Evolutionary conservation across 1,284 basidiomycete species (phyloP).

Genomic region (Heterobasidion irregulare): DNA sequence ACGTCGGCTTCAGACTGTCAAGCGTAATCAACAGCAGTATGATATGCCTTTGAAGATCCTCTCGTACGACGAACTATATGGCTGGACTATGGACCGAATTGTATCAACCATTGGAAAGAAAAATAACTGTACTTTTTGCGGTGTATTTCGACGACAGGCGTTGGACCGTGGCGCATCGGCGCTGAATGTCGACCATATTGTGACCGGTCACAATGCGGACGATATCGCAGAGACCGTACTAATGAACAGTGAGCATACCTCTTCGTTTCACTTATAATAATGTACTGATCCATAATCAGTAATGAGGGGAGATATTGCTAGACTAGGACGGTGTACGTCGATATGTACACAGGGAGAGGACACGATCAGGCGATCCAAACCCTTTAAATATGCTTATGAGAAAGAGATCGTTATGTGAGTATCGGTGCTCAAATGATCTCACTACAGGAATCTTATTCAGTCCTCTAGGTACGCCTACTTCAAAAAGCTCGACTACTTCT

Average conservation of each 20-base stretch:
- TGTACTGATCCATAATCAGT: conserved; percentile 41
- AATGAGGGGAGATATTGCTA: conserved; percentile 94
- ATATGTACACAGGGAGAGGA: conserved; percentile 93
- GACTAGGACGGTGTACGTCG: conserved; percentile 87
- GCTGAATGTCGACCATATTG: conserved; percentile 92
- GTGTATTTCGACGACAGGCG: conserved; percentile 94
- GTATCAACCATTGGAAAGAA: conserved; percentile 92
- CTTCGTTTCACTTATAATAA: conserved; percentile 8
- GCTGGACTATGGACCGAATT: conserved; percentile 99
- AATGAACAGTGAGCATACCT: conserved; percentile 81
- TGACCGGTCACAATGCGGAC: conserved; percentile 98
- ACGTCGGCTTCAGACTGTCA: conserved; percentile 71
- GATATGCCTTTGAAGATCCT: conserved; percentile 93
- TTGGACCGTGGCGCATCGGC: conserved; percentile 90
- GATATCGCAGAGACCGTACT: conserved; percentile 98
- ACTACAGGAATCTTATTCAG: not conserved
- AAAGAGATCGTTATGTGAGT: conserved; percentile 98
- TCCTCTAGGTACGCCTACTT: conserved; percentile 88
- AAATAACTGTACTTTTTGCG: conserved; percentile 99
- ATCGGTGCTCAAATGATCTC: not conserved
- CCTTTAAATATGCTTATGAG: conserved; percentile 99
- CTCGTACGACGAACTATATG: conserved; percentile 93
- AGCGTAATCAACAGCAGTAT: conserved; percentile 95
- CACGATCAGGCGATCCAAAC: conserved; percentile 94
- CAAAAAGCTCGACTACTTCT: conserved; percentile 98